Evolutionary conservation across 2,329 filamentous ascomycete genomes (phyloP).

Genomic region (Pezicula radicicola): DNA sequence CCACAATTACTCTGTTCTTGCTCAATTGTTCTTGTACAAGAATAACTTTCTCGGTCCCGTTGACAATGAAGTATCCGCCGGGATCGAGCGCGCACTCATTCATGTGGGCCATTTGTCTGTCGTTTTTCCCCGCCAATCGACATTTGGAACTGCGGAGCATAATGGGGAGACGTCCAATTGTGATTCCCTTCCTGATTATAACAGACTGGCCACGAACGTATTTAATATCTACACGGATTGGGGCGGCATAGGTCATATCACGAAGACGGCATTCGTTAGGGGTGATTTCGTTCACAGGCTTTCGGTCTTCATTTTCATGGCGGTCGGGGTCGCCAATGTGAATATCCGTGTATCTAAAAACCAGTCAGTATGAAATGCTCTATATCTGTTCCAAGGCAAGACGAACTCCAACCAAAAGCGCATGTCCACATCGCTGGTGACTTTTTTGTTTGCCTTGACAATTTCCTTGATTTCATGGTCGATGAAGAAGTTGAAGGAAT

Average conservation of each 20-base stretch:
- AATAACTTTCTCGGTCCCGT: slow-evolving; percentile 98
- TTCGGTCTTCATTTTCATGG: slow-evolving; percentile 69
- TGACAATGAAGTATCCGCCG: slow-evolving; percentile 96
- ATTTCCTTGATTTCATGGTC: slow-evolving; percentile 97
- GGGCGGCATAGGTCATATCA: slow-evolving; percentile 97
- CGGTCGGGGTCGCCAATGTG: slow-evolving; percentile 80
- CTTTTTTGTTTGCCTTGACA: slow-evolving; percentile 82
- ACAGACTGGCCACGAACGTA: slow-evolving; percentile 80
- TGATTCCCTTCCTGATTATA: slow-evolving; percentile 71
- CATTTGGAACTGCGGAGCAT: slow-evolving; percentile 98
- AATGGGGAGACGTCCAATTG: slow-evolving; percentile 88
- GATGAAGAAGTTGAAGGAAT: slow-evolving; percentile 98
- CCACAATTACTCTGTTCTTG: slow-evolving; percentile 98
- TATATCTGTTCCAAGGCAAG: not conserved
- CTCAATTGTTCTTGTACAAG: slow-evolving; percentile 97
- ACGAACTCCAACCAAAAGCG: slow-evolving; percentile 80
- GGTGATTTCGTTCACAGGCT: slow-evolving; percentile 72
- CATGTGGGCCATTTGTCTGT: slow-evolving; percentile 84
- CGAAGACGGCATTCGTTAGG: slow-evolving; percentile 95
- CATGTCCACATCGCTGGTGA: slow-evolving; percentile 88
- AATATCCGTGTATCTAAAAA: slow-evolving; percentile 73
- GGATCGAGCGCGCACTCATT: slow-evolving; percentile 96
- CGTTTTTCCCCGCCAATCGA: slow-evolving; percentile 77
- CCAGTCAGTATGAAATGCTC: slow-evolving; percentile 5
- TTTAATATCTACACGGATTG: slow-evolving; percentile 87